Base-by-base conservation (phyloP, 306 rosid genomes). In the Castanea sativa region DNA sequence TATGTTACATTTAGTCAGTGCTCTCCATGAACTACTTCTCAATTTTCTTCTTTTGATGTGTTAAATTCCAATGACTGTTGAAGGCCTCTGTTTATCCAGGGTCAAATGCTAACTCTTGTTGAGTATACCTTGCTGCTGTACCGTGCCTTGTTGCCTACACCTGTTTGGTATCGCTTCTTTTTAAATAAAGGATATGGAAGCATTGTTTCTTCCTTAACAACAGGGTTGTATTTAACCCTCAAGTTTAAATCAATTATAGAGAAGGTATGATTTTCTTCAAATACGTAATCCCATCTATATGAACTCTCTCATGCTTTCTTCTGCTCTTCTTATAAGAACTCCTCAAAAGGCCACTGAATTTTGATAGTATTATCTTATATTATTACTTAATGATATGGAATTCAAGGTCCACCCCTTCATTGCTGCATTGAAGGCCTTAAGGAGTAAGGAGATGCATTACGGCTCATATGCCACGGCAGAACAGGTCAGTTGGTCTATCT, bases 151-250 rank as follows among this genome's bases (percentile, higher is more conserved):
- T 79, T 95, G 90, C 99, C 99, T 38, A 86, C 98, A 21, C 94
- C 99, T 10, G 96, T 95, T 68, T 95, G 99, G 99, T 95, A 95
- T 74, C 96, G 95, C 18, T 95, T 95, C 91, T 95, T 95, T 81
- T 86, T 95, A 85, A 95, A 95, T 90, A 95, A 95, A 81, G 99
- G 91, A 87, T 93, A 95, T 56, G 99, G 99, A 70, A 95, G 97
- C 78, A 85, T 95, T 78, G 93, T 95, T 84, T 95, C 99, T 1
- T 95, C 99, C 52, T 76, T 95, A 68, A 91, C 91, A 88, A 95
- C 99, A 1, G 98, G 98, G 67, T 84, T 95, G 79, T 95, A 95
- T 89, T 87, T 95, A 80, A 95, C 98, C 68, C 93, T 95, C 78
- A 95, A 95, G 89, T 96, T 95, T 59, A 95, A 98, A 32, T 91